Percentiles rank a stretch among this genome's conserved stretches.
phyloP scores from a whole-genome alignment of 352 stramenopile genomes.

The Phytophthora aleatoria region DNA sequence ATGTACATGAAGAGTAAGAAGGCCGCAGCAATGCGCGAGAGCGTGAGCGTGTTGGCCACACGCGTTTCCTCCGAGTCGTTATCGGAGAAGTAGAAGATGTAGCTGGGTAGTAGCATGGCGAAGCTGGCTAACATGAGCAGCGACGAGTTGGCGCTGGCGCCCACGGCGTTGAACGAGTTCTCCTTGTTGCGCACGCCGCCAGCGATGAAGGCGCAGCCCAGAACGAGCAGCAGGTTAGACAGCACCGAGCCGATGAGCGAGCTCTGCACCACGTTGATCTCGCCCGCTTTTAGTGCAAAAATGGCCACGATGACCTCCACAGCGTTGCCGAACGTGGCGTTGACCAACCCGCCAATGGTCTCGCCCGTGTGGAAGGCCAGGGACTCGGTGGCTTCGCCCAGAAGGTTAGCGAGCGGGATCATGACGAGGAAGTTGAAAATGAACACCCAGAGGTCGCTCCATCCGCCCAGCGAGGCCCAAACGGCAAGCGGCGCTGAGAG shows the following conservation, averaged over 20 bases:
- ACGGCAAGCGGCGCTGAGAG: constrained; percentile 63
- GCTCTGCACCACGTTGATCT: constrained; percentile 97
- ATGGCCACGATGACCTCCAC: constrained; percentile 97
- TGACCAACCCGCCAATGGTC: constrained; percentile 97
- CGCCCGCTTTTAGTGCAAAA: constrained; percentile 92
- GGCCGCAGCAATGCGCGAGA: constrained; percentile 81
- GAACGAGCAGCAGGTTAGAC: constrained; percentile 98
- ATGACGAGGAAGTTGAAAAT: constrained; percentile 97
- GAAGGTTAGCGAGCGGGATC: constrained; percentile 94
- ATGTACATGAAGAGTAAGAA: constrained; percentile 93
- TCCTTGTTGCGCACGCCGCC: constrained; percentile 82
- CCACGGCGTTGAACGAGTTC: constrained; percentile 93
- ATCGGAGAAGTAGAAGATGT: constrained; percentile 89
- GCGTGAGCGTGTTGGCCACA: constrained; percentile 68
- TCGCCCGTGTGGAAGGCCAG: constrained; percentile 96
- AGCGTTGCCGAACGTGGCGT: constrained; percentile 98
- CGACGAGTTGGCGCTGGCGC: constrained; percentile 93
- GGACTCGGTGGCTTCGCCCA: constrained; percentile 98
- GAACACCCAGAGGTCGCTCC: constrained; percentile 89
- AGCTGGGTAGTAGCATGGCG: constrained; percentile 93
- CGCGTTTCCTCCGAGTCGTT: constrained; percentile 73
- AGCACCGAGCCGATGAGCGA: constrained; percentile 97
- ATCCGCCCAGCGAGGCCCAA: constrained; percentile 62
- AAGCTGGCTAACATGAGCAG: constrained; percentile 94
- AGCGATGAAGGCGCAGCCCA: constrained; percentile 96